A percentile compares a stretch with the other conserved stretches of the same genome.
Conservation (phyloP, 345 rosid genomes). For the Jatropha curcas region DNA sequence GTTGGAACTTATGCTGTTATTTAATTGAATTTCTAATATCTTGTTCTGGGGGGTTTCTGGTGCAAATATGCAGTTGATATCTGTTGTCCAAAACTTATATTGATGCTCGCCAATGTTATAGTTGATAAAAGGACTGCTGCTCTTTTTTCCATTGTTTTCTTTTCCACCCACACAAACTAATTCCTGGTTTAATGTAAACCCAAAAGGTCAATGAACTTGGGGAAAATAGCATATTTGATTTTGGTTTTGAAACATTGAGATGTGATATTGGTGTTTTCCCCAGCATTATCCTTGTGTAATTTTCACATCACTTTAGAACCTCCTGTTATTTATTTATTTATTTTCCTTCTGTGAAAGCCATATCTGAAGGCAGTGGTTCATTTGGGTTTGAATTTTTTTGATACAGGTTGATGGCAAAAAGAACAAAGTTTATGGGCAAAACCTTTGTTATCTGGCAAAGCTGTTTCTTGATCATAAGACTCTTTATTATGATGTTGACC, state of each 20-base stretch:
- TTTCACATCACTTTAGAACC: neutral
- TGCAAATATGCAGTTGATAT: neutral
- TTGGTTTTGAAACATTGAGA: neutral
- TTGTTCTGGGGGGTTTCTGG: neutral
- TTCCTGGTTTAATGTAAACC: neutral
- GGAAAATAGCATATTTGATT: neutral
- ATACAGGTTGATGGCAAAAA: conserved; percentile 86
- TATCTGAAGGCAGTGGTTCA: conserved; percentile 2
- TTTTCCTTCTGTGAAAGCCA: neutral
- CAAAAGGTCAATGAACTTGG: neutral
- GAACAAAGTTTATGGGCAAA: conserved; percentile 99
- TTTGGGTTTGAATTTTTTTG: conserved; percentile 12
- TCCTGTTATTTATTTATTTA: neutral
- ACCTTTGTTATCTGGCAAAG: conserved; percentile 96
- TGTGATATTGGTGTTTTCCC: neutral
- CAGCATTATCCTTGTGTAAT: neutral
- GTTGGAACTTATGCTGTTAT: neutral
- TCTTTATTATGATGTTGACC: conserved; percentile 95
- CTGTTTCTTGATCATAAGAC: conserved; percentile 98
- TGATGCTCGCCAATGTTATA: neutral
- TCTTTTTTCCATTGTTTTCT: neutral
- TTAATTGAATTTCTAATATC: neutral
- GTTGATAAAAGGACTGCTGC: neutral
- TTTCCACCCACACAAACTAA: neutral
- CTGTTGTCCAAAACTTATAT: neutral